Evolutionary conservation across 306 rosid species (phyloP), one percentile per base, ranked within the genome.

Genomic region (Acacia confusa): DNA sequence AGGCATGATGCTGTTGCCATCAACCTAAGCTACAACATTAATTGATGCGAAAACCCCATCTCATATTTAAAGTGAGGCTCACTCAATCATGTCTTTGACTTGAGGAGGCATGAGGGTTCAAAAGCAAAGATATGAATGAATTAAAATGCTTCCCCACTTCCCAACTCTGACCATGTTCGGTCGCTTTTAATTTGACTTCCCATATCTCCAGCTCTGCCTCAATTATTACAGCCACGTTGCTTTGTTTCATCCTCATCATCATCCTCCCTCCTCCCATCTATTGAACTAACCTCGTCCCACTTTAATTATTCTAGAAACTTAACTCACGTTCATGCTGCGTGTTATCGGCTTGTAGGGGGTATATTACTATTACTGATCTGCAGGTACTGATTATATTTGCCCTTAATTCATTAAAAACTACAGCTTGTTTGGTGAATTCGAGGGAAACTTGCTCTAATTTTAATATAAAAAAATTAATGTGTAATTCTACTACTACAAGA

Each of bases 21-120:
- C 85, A 80, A 76, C 82, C 53, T 1, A 78, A 81, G 74, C 53
- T 75, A 38, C 72, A 50, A 24, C 75, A 40, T 71, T 48, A 38
- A 28, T 70, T 71, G 40, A 36, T 36, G 41, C 41, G 50, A 68
- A 57, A 68, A 57, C 74, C 27, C 78, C 75, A 36, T 17, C 24
- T 53, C 45, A 47, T 76, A 60, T 12, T 22, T 43, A 72, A 82
- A 76, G 61, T 38, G 24, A 34, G 3, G 13, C 55, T 70, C 13
- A 22, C 66, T 24, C 67, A 70, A 82, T 70, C 78, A 77, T 47
- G 41, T n/a, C 82, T 76, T 82, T 76, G 67, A 77, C 68, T 45
- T 7, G 6, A 22, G 25, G 28, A 50, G n/a, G 57, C 10, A 15
- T 6, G 20, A 7, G 32, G 65, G 52, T 60, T 8, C 17, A 44